Conservation (phyloP, 2,329 filamentous ascomycete species). For the Aspergillus uvarum region DNA sequence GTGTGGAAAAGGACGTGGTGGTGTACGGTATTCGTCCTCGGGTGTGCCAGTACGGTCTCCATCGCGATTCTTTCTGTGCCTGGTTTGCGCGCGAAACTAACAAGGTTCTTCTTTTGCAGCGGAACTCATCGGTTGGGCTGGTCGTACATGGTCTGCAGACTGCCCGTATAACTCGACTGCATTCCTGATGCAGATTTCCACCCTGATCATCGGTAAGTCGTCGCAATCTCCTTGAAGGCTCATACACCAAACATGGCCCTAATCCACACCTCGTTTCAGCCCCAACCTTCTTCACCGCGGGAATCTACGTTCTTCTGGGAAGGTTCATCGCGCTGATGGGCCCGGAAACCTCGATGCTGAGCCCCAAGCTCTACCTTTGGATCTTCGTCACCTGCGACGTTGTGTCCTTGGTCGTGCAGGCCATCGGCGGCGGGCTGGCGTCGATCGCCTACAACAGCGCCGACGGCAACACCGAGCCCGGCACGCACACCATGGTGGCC, state of each 20-base stretch:
- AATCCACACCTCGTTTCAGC: constrained; percentile 21
- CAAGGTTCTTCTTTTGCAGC: constrained; percentile 16
- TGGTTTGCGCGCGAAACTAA: constrained; percentile 1
- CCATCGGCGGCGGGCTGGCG: constrained; percentile 55
- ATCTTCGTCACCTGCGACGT: constrained; percentile 56
- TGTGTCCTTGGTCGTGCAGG: constrained; percentile 57
- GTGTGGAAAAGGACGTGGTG: constrained; percentile 42
- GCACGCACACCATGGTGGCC: constrained; percentile 52
- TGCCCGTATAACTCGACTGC: constrained; percentile 52
- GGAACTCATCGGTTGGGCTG: constrained; percentile 52
- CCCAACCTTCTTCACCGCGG: constrained; percentile 54
- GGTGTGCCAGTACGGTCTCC: constrained; percentile 35
- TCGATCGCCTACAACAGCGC: constrained; percentile 45
- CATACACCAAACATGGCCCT: background rate
- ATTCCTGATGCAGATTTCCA: constrained; percentile 53
- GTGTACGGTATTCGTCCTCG: constrained; percentile 38
- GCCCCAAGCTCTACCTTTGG: constrained; percentile 47
- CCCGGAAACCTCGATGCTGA: constrained; percentile 44
- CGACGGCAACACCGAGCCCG: constrained; percentile 48
- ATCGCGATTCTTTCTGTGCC: too few relatives aligned
- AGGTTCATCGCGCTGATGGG: constrained; percentile 49
- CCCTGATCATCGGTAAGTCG: constrained; percentile 38
- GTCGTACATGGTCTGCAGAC: constrained; percentile 49
- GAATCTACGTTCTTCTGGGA: constrained; percentile 52
- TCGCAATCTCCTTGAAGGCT: background rate